A percentile compares a stretch with the other conserved stretches of the same genome.
Evolutionary conservation across 2,329 filamentous ascomycete species (phyloP).

Genomic region (Nothophoma quercina): DNA sequence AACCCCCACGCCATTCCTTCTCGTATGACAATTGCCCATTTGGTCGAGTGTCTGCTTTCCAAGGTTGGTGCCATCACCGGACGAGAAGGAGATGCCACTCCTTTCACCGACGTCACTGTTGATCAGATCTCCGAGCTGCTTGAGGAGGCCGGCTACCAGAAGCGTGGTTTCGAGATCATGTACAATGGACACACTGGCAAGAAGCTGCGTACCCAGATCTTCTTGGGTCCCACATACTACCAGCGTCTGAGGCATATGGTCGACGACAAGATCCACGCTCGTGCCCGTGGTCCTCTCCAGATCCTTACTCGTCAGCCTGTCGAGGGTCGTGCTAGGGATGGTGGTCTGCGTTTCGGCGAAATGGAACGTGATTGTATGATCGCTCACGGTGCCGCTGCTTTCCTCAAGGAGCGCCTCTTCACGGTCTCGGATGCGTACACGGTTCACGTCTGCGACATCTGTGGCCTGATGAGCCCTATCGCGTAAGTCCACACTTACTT

Average conservation of each 20-base stretch:
- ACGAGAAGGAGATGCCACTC: slow-evolving; percentile 95
- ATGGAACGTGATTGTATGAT: slow-evolving; percentile 99
- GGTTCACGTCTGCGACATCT: slow-evolving; percentile 98
- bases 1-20: slow-evolving; percentile 99
- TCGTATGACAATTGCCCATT: slow-evolving; percentile 99
- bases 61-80: slow-evolving; percentile 95
- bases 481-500: slow-evolving; percentile 72
- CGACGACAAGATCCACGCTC: slow-evolving; percentile 99
- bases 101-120: slow-evolving; percentile 97
- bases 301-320: slow-evolving; percentile 97
- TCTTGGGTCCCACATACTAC: slow-evolving; percentile 98
- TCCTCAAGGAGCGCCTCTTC: slow-evolving; percentile 96
- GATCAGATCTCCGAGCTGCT: slow-evolving; percentile 89
- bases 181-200: slow-evolving; percentile 97
- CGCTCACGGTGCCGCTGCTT: slow-evolving; percentile 95
- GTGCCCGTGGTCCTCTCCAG: slow-evolving; percentile 93
- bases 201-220: slow-evolving; percentile 92
- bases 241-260: slow-evolving; percentile 99
- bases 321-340: slow-evolving; percentile 96
- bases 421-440: slow-evolving; percentile 98
- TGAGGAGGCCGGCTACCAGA: slow-evolving; percentile 91
- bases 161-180: slow-evolving; percentile 97
- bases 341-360: slow-evolving; percentile 98
- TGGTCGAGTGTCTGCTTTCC: slow-evolving; percentile 97
- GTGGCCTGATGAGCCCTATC: slow-evolving; percentile 97